phyloP scores from a whole-genome alignment of 2,329 filamentous ascomycete genomes.

The Fusarium clavum region DNA sequence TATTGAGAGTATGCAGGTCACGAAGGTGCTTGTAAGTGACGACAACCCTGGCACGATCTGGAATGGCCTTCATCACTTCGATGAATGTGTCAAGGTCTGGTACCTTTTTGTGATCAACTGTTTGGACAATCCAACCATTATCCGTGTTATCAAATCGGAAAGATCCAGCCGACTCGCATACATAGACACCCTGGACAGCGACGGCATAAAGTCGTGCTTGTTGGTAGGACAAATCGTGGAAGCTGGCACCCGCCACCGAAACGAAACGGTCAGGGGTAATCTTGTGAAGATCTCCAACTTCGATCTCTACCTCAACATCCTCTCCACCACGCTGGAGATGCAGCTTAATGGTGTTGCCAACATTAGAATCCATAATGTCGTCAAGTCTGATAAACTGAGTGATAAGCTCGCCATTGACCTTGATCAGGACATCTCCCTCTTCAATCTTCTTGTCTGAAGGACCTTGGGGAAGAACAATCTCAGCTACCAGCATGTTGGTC shows the following conservation, averaged over 20 bases:
- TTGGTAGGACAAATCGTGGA: slow-evolving; percentile 97
- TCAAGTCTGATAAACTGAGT: slow-evolving; percentile 94
- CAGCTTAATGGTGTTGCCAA: slow-evolving; percentile 81
- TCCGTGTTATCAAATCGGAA: slow-evolving; percentile 94
- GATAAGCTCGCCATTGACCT: slow-evolving; percentile 92
- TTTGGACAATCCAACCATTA: slow-evolving; percentile 93
- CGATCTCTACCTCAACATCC: slow-evolving; percentile 85
- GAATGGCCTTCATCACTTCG: slow-evolving; percentile 88
- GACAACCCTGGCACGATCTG: slow-evolving; percentile 84
- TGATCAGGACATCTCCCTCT: slow-evolving; percentile 92
- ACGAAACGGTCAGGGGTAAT: slow-evolving; percentile 98
- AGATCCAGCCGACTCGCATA: slow-evolving; percentile 93
- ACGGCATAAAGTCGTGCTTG: slow-evolving; percentile 97
- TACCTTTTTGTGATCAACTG: slow-evolving; percentile 90
- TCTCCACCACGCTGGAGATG: slow-evolving; percentile 89
- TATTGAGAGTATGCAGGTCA: slow-evolving; percentile 94
- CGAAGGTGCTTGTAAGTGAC: slow-evolving; percentile 96
- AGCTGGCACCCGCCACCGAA: slow-evolving; percentile 91
- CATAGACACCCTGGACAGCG: slow-evolving; percentile 89
- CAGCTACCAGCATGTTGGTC: slow-evolving; percentile 96
- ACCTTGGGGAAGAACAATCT: slow-evolving; percentile 91
- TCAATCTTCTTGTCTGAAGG: slow-evolving; percentile 88
- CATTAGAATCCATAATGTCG: slow-evolving; percentile 89
- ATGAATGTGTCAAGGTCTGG: slow-evolving; percentile 90
- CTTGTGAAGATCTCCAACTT: slow-evolving; percentile 88